Conservation (phyloP, 225 moss, liverwort and hornwort genomes). For the Polytrichum commune region DNA sequence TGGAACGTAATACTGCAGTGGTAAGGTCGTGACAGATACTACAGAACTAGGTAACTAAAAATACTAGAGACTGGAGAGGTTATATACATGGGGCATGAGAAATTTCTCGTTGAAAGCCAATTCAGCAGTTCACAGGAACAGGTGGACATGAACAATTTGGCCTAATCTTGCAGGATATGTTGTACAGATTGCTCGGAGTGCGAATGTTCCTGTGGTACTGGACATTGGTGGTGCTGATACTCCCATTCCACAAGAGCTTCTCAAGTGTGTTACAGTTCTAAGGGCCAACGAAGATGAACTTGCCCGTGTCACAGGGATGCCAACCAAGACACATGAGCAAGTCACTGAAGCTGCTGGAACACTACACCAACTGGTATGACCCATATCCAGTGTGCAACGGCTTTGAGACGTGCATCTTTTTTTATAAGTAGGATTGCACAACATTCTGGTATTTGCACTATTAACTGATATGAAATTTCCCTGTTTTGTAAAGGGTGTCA, state of each 20-base stretch:
- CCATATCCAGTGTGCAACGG: too few relatives aligned
- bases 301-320: constrained; percentile 56
- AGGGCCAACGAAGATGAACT: constrained; percentile 69
- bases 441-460: neutral
- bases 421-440: neutral
- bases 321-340: constrained; percentile 53
- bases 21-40: too few relatives aligned
- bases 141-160: constrained; percentile 21
- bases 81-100: too few relatives aligned
- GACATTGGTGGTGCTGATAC: constrained; percentile 70
- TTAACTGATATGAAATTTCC: neutral
- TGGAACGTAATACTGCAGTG: too few relatives aligned
- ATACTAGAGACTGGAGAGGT: too few relatives aligned
- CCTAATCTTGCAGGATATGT: constrained; percentile 40
- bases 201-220: constrained; percentile 67
- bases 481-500: constrained; percentile 49
- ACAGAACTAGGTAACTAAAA: too few relatives aligned
- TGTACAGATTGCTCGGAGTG: constrained; percentile 69
- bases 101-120: too few relatives aligned
- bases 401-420: too few relatives aligned
- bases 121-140: neutral
- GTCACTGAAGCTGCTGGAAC: constrained; percentile 55
- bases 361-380: constrained; percentile 53
- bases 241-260: constrained; percentile 60
- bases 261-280: constrained; percentile 68